Base-by-base conservation (phyloP, 331 rosid species). In the Quercus tomentella region DNA sequence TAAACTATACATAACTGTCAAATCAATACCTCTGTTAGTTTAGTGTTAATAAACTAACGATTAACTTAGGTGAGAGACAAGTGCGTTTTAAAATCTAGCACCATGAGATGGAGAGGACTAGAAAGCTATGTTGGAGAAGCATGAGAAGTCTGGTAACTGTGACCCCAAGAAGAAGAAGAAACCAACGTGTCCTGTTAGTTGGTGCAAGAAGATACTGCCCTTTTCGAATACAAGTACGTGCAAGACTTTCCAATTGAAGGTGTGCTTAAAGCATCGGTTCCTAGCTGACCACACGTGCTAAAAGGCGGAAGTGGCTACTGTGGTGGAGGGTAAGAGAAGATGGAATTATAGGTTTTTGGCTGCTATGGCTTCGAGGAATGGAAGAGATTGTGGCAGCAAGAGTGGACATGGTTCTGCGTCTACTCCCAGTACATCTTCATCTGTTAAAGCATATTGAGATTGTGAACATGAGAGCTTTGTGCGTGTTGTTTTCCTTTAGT, bases 191-290 rank as follows among this genome's bases (percentile, higher is more conserved):
- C 93, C 97, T 0, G 97, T 87, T 2, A 83, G 62, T 85, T 86
- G 96, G 7, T 95, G 97, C 86, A 90, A 87, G 87, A 89, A 87
- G 78, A 57, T 84, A 61, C 55, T 95, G 76, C 89, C 99, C 0
- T 93, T 95, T 31, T 31, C 33, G 5, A 31, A 31, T 31, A 31
- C 33, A 31, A 4, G 5, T 31, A 31, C 33, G 33, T 82, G 99
- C 82, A 95, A 93, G 77, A 88, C 86, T 25, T 95, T 97, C 82
- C 82, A 84, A 10, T 2, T 84, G 30, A 95, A 89, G 82, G 93
- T 95, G 57, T 93, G 97, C 75, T 92, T 95, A 77, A 91, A 83
- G 80, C 99, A 93, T 80, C 89, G 97, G 6, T 91, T 95, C 57
- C 87, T 97, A n/a, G 94, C 90, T 4, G 97, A 92, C 30, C 98